phyloP scores from a whole-genome alignment of 352 stramenopile species.

The Phytophthora boehmeriae region DNA sequence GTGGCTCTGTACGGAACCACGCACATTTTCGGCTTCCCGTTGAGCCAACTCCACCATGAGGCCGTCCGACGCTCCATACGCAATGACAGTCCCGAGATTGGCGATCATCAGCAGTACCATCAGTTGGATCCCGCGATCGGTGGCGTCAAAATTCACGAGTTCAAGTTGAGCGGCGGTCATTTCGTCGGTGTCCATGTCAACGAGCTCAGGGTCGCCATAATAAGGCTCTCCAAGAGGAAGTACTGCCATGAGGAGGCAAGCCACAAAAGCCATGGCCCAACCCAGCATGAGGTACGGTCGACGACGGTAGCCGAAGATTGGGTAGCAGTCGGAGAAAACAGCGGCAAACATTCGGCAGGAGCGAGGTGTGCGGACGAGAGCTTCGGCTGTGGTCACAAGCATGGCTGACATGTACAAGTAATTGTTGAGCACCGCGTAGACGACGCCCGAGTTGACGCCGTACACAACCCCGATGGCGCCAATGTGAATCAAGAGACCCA shows the following conservation, averaged over 20 bases:
- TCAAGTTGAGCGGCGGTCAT: constrained; percentile 37
- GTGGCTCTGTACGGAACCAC: constrained; percentile 47
- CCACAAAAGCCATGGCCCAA: constrained; percentile 47
- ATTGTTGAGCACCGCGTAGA: constrained; percentile 65
- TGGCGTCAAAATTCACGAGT: constrained; percentile 47
- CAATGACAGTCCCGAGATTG: constrained; percentile 77
- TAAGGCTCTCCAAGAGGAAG: constrained; percentile 55
- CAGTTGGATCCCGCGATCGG: constrained; percentile 48
- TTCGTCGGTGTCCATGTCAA: constrained; percentile 31
- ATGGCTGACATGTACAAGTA: constrained; percentile 65
- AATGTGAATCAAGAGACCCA: constrained; percentile 56
- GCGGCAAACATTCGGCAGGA: constrained; percentile 60
- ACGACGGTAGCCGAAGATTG: constrained; percentile 79
- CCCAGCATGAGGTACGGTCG: constrained; percentile 84
- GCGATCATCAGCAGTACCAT: constrained; percentile 73
- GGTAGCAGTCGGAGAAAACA: constrained; percentile 81
- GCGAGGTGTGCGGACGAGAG: constrained; percentile 48
- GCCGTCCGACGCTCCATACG: constrained; percentile 71
- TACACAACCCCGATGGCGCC: constrained; percentile 51
- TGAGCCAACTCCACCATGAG: constrained; percentile 66
- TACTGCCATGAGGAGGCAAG: constrained; percentile 52
- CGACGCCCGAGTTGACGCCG: constrained; percentile 35
- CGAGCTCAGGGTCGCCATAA: constrained; percentile 37
- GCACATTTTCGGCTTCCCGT: constrained; percentile 44
- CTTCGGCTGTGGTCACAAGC: constrained; percentile 47